A percentile compares a stretch with the other conserved stretches of the same genome.
These are phyloP conservation scores for Yueomyces sp. DNA, from an alignment of 1,139 yeast genomes.

Conservation along the genomic window DNA sequence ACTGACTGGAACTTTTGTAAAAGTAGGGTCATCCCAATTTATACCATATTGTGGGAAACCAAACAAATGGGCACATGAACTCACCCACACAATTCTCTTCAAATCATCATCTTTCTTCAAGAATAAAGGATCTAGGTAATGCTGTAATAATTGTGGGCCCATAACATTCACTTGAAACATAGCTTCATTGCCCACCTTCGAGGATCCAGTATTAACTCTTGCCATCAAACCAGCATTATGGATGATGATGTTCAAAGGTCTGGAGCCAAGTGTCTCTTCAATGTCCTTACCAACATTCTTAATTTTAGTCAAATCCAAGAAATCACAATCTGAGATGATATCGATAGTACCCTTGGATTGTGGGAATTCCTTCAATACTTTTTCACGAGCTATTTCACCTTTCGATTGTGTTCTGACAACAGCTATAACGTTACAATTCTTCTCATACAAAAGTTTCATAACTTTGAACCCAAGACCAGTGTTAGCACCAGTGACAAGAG, in stretches of 20 bases:
- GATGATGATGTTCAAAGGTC: conserved; percentile 29
- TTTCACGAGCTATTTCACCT: conserved; percentile 25
- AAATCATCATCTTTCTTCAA: conserved; percentile 15
- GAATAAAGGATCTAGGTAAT: conserved; percentile 31
- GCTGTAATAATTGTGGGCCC: conserved; percentile 36
- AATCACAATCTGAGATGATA: conserved; percentile 27
- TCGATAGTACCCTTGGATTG: conserved; percentile 14
- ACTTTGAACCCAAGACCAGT: conserved; percentile 35
- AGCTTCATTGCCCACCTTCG: conserved; percentile 31
- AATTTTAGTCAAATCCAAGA: conserved; percentile 32
- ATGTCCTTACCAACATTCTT: conserved; percentile 30
- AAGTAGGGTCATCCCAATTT: conserved; percentile 27
- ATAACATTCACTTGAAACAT: conserved; percentile 37
- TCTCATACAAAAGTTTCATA: conserved; percentile 26
- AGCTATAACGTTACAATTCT: conserved; percentile 34
- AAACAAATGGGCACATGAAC: conserved; percentile 29
- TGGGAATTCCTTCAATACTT: conserved; percentile 17
- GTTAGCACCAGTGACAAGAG: conserved; percentile 34
- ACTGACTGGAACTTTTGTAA: conserved; percentile 18
- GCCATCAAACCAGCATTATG: conserved; percentile 42
- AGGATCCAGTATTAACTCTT: conserved; percentile 1
- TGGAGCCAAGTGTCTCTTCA: conserved; percentile 7
- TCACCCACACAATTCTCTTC: conserved; percentile 34
- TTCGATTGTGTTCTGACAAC: conserved; percentile 29
- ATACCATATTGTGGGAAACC: conserved; percentile 31